phyloP scores from a whole-genome alignment of 345 rosid species.

The Toxicodendron radicans region DNA sequence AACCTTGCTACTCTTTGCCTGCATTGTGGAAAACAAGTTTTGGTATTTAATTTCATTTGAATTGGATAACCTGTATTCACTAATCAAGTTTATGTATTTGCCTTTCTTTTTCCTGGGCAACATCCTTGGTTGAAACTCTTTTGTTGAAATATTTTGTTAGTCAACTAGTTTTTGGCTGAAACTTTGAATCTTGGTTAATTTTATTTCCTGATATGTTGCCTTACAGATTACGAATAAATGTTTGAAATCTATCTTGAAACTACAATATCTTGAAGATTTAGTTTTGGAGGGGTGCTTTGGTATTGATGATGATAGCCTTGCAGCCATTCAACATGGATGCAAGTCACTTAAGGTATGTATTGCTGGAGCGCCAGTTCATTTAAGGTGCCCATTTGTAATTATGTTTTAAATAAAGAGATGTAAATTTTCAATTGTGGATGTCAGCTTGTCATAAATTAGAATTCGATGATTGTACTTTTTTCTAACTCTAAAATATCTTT shows the following conservation, averaged over 20 bases:
- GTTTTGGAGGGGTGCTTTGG: constrained; percentile 69
- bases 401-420: background rate
- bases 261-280: constrained; percentile 59
- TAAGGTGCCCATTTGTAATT: background rate
- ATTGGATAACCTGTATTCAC: background rate
- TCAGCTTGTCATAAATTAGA: background rate
- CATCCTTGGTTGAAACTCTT: background rate
- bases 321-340: constrained; percentile 47
- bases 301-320: constrained; percentile 55
- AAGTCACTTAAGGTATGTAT: constrained; percentile 57
- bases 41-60: background rate
- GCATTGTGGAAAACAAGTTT: background rate
- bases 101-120: background rate
- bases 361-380: background rate
- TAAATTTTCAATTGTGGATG: background rate
- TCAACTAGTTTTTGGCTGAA: background rate
- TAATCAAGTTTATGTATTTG: too few species aligned
- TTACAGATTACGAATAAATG: constrained; percentile 61
- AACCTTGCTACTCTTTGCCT: too few species aligned
- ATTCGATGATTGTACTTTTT: background rate
- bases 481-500: background rate
- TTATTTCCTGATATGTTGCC: background rate
- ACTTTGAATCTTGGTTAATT: background rate
- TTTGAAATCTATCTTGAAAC: constrained; percentile 49
- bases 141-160: background rate